Conservation (phyloP, 2,329 filamentous ascomycete genomes). For the Colletotrichum caudatum region DNA sequence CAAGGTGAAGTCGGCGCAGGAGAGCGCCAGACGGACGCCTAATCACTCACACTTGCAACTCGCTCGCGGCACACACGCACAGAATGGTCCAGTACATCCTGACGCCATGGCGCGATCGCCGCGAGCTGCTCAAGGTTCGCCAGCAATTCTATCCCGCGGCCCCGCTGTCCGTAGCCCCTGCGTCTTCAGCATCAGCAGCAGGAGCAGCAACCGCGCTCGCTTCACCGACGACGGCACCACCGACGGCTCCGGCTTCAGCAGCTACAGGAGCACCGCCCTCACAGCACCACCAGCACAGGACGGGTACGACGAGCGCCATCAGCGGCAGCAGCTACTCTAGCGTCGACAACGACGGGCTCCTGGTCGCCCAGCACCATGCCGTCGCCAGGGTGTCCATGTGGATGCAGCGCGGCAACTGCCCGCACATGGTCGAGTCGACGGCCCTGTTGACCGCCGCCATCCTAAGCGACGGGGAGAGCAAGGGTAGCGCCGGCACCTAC, state of each 20-base stretch:
- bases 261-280: constrained; percentile 26
- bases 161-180: constrained; percentile 28
- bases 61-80: constrained; percentile 1
- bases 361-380: constrained; percentile 57
- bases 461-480: constrained; percentile 68
- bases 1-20: neutral
- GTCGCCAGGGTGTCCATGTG: constrained; percentile 73
- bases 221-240: constrained; percentile 17
- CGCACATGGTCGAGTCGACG: constrained; percentile 84
- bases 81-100: constrained; percentile 78
- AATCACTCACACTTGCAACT: neutral
- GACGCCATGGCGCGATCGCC: constrained; percentile 77
- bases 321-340: constrained; percentile 23
- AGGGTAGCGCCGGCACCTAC: constrained; percentile 62
- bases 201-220: constrained; percentile 12
- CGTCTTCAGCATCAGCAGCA: constrained; percentile 15
- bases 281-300: constrained; percentile 5
- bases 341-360: constrained; percentile 25
- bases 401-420: constrained; percentile 80
- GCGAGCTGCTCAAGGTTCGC: constrained; percentile 75
- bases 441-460: constrained; percentile 78
- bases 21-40: neutral
- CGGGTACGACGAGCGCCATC: constrained; percentile 19
- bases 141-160: constrained; percentile 69
- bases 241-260: constrained; percentile 29